Evolutionary conservation across 2,329 filamentous ascomycete genomes (phyloP), one percentile per base, ranked within the genome.

Genomic region (Elsinoe batatas): DNA sequence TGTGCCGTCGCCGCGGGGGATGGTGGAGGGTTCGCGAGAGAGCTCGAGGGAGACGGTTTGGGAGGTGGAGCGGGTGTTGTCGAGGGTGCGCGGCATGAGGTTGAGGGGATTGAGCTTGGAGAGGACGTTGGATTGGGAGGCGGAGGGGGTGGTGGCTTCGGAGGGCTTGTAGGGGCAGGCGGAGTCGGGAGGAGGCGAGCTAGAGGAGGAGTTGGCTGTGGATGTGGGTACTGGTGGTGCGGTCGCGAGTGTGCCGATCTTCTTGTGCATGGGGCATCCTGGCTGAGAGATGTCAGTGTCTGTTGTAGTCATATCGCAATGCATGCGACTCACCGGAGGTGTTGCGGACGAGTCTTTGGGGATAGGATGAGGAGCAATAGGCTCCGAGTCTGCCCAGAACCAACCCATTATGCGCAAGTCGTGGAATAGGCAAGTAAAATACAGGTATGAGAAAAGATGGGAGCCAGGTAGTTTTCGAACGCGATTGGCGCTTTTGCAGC

Each of bases 11-110:
- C 87, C 88, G 63, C 87, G 87, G n/a, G 93, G 93, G 63, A 98
- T 98, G 1, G 91, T 90, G 0, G 88, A 95, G 30, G 80, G 74
- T 70, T 96, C 90, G 63, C 93, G 87, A 5, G 83, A 80, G 1
- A 91, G 86, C 0, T 91, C 87, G 1, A 98, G 81, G 20, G 78
- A 75, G 22, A 87, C 72, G 3, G 80, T 79, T 71, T 98, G 93
- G 60, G 87, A 76, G 2, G 88, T 83, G 50, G 66, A 65, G 49
- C 80, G 86, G 30, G 83, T 79, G 72, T 97, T 91, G 5, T 91
- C 91, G 44, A 97, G 77, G 59, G 85, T 82, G 38, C 81, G 78
- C 69, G 94, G 95, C 91, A 98, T 98, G 77, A 91, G 96, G 75
- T 98, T 98, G 54, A 98, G 78, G 4, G 84, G 84, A 64, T 88